Evolutionary conservation across 192 early-diverging fungal species (phyloP).

Genomic region (Mortierella antarctica): DNA sequence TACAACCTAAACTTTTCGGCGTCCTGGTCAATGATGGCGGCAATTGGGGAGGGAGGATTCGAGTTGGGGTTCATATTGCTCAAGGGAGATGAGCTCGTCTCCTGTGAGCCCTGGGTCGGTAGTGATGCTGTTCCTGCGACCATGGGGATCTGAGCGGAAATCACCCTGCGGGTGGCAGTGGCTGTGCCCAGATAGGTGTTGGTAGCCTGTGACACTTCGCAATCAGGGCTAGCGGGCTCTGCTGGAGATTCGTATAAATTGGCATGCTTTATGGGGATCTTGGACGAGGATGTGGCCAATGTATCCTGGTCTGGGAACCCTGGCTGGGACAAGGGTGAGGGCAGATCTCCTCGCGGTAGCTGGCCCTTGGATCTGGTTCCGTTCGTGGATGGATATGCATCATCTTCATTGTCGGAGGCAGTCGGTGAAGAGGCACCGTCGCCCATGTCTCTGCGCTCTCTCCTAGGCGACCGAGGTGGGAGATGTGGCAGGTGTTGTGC

Average conservation of each 20-base stretch:
- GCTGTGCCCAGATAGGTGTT: neutral
- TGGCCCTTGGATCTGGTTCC: slow-evolving; percentile 6
- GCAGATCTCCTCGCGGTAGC: slow-evolving; percentile 1
- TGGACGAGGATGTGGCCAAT: slow-evolving; percentile 15
- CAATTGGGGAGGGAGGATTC: slow-evolving; percentile 30
- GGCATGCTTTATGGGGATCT: neutral
- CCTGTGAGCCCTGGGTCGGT: neutral
- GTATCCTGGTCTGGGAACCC: neutral
- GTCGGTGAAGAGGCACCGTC: slow-evolving; percentile 26
- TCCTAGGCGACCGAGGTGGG: slow-evolving; percentile 44
- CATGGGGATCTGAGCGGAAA: slow-evolving; percentile 36
- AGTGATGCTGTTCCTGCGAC: neutral
- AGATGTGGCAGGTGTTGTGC: slow-evolving; percentile 18
- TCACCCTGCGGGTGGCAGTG: slow-evolving; percentile 13
- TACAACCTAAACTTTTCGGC: slow-evolving; percentile 44
- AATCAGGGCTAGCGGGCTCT: neutral
- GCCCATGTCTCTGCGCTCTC: slow-evolving; percentile 31
- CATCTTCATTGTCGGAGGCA: slow-evolving; percentile 45
- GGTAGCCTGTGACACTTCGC: neutral
- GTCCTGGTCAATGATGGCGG: slow-evolving; percentile 48
- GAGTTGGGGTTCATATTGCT: neutral
- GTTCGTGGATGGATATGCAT: slow-evolving; percentile 1
- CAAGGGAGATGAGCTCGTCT: neutral
- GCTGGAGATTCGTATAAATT: slow-evolving; percentile 5
- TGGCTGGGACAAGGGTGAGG: slow-evolving; percentile 8